These are phyloP conservation scores for Euphorbia corollata DNA, from an alignment of 441 rosid species.

Conservation along the genomic window DNA sequence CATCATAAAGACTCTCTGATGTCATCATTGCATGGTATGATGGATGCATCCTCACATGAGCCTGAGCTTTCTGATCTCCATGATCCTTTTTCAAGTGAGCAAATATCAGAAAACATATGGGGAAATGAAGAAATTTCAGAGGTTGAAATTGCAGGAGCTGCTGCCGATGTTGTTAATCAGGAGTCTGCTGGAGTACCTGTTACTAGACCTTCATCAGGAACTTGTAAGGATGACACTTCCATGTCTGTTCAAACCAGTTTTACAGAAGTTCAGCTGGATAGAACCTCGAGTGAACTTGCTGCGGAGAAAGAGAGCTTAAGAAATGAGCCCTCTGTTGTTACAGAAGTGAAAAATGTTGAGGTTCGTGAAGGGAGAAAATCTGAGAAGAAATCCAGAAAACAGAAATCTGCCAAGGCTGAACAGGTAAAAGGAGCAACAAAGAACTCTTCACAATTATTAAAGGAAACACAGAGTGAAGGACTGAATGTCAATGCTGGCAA, in stretches of 20 bases:
- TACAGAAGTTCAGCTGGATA: constrained; percentile 28
- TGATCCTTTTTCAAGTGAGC: constrained; percentile 27
- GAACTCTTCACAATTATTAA: constrained; percentile 35
- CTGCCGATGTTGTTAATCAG: constrained; percentile 19
- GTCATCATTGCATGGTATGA: constrained; percentile 28
- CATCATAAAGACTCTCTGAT: constrained; percentile 35
- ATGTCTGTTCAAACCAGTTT: constrained; percentile 20
- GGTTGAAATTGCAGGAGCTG: constrained; percentile 19
- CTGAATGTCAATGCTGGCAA: constrained; percentile 27
- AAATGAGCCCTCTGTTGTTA: constrained; percentile 26
- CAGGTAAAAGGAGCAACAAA: constrained; percentile 45
- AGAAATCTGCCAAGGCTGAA: constrained; percentile 62
- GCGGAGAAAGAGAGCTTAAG: constrained; percentile 31
- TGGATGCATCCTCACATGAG: constrained; percentile 25
- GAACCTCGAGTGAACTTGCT: constrained; percentile 24
- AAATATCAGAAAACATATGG: constrained; percentile 25
- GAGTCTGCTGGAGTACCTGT: constrained; percentile 23
- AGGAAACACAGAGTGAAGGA: constrained; percentile 41
- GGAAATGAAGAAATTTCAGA: constrained; percentile 25
- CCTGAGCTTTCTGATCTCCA: constrained; percentile 26
- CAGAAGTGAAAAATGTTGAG: constrained; percentile 45
- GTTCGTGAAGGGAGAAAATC: constrained; percentile 53
- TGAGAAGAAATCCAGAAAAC: constrained; percentile 84
- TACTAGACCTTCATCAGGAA: constrained; percentile 22
- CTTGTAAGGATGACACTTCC: constrained; percentile 29